Percentiles rank a stretch among this genome's conserved stretches.
Conservation (phyloP, 2,329 filamentous ascomycete species). For the Huntiella savannae region DNA sequence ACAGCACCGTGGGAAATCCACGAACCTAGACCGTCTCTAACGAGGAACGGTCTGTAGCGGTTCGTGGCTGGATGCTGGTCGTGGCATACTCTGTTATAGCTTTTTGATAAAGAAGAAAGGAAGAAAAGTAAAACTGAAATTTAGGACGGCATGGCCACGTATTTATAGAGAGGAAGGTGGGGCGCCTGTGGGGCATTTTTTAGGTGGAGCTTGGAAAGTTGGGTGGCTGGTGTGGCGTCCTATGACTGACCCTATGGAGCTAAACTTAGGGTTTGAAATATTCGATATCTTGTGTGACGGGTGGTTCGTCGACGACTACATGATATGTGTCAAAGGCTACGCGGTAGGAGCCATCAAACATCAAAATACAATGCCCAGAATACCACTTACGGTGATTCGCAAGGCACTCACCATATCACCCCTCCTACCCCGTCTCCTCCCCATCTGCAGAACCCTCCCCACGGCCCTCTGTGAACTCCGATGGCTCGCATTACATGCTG, state of each 20-base stretch:
- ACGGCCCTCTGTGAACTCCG: constrained; percentile 50
- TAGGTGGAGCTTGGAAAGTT: background rate
- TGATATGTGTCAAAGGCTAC: too few species aligned
- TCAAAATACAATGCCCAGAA: constrained; percentile 35
- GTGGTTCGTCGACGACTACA: too few species aligned
- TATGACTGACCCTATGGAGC: background rate
- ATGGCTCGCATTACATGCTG: constrained; percentile 49
- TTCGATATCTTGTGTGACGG: too few species aligned
- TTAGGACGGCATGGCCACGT: background rate
- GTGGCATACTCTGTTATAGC: constrained; percentile 12
- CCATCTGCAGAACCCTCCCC: constrained; percentile 40
- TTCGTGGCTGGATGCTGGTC: constrained; percentile 11
- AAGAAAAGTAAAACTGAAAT: constrained; percentile 9
- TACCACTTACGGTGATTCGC: constrained; percentile 37
- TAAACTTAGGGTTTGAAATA: background rate
- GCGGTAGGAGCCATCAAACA: background rate
- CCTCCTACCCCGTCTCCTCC: constrained; percentile 41
- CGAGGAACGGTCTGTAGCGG: background rate
- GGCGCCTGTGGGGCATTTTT: background rate
- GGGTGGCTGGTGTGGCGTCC: background rate
- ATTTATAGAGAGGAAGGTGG: constrained; percentile 8
- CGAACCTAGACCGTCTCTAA: background rate
- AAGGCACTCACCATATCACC: constrained; percentile 34
- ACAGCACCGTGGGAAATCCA: constrained; percentile 11
- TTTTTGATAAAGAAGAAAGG: constrained; percentile 12